A percentile compares a stretch with the other conserved stretches of the same genome.
These are phyloP conservation scores for Scenedesmus sp. DNA, from an alignment of 163 green algal species.

Conservation along the genomic window DNA sequence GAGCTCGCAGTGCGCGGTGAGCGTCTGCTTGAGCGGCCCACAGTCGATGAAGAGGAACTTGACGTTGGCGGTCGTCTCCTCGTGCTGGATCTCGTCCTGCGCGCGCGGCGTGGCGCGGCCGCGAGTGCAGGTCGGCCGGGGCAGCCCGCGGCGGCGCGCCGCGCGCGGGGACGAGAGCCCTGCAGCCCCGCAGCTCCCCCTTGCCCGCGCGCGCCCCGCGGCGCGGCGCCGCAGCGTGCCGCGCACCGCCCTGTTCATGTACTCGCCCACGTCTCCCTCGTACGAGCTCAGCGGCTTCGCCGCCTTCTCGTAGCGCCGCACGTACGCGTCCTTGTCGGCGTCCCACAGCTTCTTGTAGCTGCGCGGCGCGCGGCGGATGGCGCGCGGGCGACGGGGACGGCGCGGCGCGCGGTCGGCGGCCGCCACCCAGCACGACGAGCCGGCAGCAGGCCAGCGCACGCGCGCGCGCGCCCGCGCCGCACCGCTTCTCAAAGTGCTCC, in stretches of 20 bases:
- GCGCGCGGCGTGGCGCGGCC: too few relatives aligned
- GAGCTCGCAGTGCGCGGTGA: constrained; percentile 81
- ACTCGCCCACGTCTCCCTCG: constrained; percentile 76
- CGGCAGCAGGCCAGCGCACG: too few relatives aligned
- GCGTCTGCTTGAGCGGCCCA: constrained; percentile 84
- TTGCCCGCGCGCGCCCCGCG: too few relatives aligned
- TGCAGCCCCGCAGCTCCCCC: too few relatives aligned
- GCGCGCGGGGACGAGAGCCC: too few relatives aligned
- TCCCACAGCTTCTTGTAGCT: constrained; percentile 94
- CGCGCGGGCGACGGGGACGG: too few relatives aligned
- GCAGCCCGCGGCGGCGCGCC: too few relatives aligned
- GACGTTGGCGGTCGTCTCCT: constrained; percentile 86
- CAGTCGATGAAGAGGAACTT: constrained; percentile 92
- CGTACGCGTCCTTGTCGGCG: constrained; percentile 86
- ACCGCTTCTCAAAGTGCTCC: constrained; percentile 76
- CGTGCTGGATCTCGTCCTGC: constrained; percentile 81
- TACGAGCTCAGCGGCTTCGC: constrained; percentile 84
- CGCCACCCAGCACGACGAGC: too few relatives aligned
- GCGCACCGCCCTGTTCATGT: constrained; percentile 42
- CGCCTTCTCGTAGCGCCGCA: constrained; percentile 87
- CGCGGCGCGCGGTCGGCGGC: too few relatives aligned
- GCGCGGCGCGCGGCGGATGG: not conserved
- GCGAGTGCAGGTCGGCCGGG: too few relatives aligned
- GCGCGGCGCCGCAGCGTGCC: too few relatives aligned
- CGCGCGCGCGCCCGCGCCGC: not conserved